Base-by-base conservation (phyloP, 352 stramenopile genomes). In the Elongisporangium senticosum region DNA sequence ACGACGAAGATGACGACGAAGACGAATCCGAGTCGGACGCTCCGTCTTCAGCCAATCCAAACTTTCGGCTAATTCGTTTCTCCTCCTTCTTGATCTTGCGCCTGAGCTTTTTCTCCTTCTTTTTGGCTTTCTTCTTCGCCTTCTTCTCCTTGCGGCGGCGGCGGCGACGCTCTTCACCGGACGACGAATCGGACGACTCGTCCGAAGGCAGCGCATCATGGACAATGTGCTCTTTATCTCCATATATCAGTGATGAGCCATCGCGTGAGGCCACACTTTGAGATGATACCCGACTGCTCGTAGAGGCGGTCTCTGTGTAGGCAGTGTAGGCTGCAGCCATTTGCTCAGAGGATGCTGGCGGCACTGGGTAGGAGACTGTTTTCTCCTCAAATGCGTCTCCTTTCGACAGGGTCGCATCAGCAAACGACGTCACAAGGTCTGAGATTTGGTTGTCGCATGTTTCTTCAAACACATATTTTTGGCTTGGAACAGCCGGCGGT, bases 41-140 rank as follows among this genome's bases (percentile, higher is more conserved):
- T 14, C 11, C 33, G 11, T 17, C 33, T 43, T 43, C 33, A 43
- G 33, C 33, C 33, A 43, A 10, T 17, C 33, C 33, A 43, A 43
- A 43, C 33, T 43, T 43, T 14, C 33, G 33, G 4, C 33, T 6
- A 6, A 43, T 43, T 17, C 33, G 33, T 10, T 43, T 43, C 11
- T 43, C 56, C 61, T 66, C 68, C 6, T 62, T 57, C 43, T 72
- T 72, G 3, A 58, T 51, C 21, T 68, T 72, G 50, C 48, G 65
- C 47, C 52, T 65, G n/a, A 54, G 65, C 28, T 62, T 61, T 20
- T 62, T 61, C 23, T 72, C 65, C 22, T 68, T 72, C 23, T 57
- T 59, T 17, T 57, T 59, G 2, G 49, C 57, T 61, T 65, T 68
- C 52, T 68, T 71, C 7, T 60, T 52, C 33, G 62, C 65, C 8